These are phyloP conservation scores for Darksidea phi DNA, from an alignment of 495 filamentous ascomycete genomes.

Conservation along the genomic window DNA sequence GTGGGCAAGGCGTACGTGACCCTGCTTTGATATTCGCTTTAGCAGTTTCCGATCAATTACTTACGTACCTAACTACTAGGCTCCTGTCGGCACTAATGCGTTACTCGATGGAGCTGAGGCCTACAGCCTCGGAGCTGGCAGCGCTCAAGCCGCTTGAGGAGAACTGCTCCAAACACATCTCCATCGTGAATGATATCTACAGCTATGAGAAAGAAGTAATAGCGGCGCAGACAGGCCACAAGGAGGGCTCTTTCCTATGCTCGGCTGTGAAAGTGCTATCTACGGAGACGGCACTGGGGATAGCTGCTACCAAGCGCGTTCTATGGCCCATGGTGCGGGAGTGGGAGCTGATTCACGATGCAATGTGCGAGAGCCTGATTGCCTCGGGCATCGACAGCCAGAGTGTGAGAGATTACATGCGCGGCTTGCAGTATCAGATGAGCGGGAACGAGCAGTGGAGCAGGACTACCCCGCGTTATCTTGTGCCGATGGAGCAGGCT, in stretches of 20 bases:
- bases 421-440: conserved; percentile 46
- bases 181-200: conserved; percentile 48
- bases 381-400: too few species aligned
- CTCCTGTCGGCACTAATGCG: conserved; percentile 46
- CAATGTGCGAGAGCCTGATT: neutral
- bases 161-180: conserved; percentile 43
- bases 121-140: conserved; percentile 6
- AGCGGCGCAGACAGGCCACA: conserved; percentile 25
- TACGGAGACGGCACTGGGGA: neutral
- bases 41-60: too few species aligned
- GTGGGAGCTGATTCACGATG: neutral
- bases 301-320: neutral
- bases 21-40: too few species aligned
- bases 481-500: too few species aligned
- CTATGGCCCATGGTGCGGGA: neutral
- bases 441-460: conserved; percentile 50
- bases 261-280: neutral
- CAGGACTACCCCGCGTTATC: conserved; percentile 38
- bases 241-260: conserved; percentile 37
- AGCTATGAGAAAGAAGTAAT: conserved; percentile 46
- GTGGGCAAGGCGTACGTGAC: conserved; percentile 42
- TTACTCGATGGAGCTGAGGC: conserved; percentile 42
- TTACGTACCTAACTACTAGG: too few species aligned
- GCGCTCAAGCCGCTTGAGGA: conserved; percentile 34
- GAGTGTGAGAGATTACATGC: conserved; percentile 35